phyloP scores from a whole-genome alignment of 179 eudicot species.

The Beta corolliflora region DNA sequence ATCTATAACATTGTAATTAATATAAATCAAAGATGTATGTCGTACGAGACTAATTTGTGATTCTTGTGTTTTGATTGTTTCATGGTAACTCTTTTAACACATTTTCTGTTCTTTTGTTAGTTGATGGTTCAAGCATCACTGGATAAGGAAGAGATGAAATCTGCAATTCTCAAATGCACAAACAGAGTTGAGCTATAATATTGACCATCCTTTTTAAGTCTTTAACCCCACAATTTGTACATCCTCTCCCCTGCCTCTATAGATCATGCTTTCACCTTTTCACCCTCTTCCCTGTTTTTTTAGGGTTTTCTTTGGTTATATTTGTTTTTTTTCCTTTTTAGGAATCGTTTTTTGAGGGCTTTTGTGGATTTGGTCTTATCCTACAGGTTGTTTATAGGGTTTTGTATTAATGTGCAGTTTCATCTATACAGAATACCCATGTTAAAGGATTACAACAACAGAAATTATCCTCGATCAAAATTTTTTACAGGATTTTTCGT shows the following conservation, averaged over 20 bases:
- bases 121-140: constrained; percentile 67
- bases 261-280: constrained; percentile 2
- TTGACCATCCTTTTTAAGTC: not conserved
- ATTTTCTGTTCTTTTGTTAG: constrained; percentile 34
- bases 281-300: not conserved
- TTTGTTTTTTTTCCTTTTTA: no score
- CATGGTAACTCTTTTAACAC: not conserved
- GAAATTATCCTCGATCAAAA: not conserved
- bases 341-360: not conserved
- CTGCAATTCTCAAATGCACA: constrained; percentile 69
- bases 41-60: not conserved
- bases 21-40: no score
- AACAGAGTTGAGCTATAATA: constrained; percentile 46
- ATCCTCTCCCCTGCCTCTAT: constrained; percentile 25
- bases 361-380: not conserved
- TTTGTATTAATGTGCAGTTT: constrained; percentile 14
- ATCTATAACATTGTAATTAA: no score
- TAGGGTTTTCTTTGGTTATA: not conserved
- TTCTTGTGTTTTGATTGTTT: not conserved
- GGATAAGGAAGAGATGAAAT: constrained; percentile 78
- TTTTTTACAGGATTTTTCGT: not conserved
- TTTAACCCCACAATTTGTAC: constrained; percentile 20
- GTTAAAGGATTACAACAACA: not conserved
- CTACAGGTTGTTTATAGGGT: constrained; percentile 6
- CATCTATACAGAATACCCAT: no score